Conservation (phyloP, 345 rosid species). For the Geranium brycei region DNA sequence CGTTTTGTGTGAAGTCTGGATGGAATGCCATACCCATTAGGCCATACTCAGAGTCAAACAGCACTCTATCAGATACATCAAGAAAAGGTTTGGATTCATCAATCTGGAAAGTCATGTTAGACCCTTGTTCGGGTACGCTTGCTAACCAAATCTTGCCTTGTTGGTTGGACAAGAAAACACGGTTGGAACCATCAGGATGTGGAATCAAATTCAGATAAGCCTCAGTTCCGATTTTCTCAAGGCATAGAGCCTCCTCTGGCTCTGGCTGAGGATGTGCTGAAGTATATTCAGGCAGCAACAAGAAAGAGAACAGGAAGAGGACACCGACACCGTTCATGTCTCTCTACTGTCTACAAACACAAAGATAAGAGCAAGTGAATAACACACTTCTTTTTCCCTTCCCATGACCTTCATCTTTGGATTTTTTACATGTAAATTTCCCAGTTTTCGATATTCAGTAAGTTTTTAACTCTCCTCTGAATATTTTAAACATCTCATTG, state of each 20-base stretch:
- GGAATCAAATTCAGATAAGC: slow-evolving; percentile 41
- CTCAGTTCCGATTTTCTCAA: slow-evolving; percentile 49
- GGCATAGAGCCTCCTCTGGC: slow-evolving; percentile 18
- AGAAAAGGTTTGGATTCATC: slow-evolving; percentile 43
- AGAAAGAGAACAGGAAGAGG: not conserved
- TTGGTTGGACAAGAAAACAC: slow-evolving; percentile 42
- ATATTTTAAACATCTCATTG: too few species aligned
- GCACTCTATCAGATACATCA: slow-evolving; percentile 40
- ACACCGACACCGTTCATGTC: not conserved
- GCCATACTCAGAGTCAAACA: slow-evolving; percentile 16
- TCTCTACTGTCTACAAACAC: not conserved
- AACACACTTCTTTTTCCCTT: not conserved
- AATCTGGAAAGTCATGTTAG: slow-evolving; percentile 24
- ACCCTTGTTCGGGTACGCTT: slow-evolving; percentile 41
- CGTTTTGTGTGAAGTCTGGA: slow-evolving; percentile 26
- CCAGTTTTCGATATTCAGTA: too few species aligned
- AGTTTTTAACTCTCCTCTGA: too few species aligned
- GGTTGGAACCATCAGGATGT: slow-evolving; percentile 55
- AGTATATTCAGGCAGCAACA: not conserved
- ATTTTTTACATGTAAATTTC: too few species aligned
- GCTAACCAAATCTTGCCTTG: slow-evolving; percentile 44
- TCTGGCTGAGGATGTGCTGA: not conserved
- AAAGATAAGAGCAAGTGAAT: too few species aligned
- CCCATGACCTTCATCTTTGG: too few species aligned
- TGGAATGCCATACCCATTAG: slow-evolving; percentile 39